Conservation (phyloP, 2,329 filamentous ascomycete species). For the Alternaria triticimaculans region DNA sequence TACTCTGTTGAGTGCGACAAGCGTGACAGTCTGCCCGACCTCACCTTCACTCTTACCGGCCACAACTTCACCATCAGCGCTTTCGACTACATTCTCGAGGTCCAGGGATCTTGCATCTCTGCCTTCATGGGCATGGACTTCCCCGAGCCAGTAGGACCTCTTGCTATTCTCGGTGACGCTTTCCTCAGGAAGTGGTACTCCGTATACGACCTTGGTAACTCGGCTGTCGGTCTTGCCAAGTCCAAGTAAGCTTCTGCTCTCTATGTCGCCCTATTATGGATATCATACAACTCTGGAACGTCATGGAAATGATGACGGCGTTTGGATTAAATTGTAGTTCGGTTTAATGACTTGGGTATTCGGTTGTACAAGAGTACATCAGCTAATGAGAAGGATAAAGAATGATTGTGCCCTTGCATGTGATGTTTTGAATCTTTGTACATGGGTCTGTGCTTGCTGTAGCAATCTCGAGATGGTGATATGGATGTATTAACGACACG, state of each 20-base stretch:
- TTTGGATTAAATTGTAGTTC: conserved; percentile 33
- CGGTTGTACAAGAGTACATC: conserved; percentile 18
- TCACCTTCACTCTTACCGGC: conserved; percentile 88
- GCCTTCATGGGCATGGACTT: conserved; percentile 94
- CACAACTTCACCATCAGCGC: conserved; percentile 91
- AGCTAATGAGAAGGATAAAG: conserved; percentile 10
- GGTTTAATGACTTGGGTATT: conserved; percentile 18
- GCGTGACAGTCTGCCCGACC: conserved; percentile 82
- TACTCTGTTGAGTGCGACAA: conserved; percentile 91
- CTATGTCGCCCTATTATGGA: background rate
- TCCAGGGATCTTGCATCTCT: conserved; percentile 94
- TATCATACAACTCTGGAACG: conserved; percentile 5
- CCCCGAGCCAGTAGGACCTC: conserved; percentile 83
- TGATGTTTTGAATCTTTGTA: background rate
- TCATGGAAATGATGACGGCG: conserved; percentile 7
- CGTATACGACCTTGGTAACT: conserved; percentile 91
- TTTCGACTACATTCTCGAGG: conserved; percentile 94
- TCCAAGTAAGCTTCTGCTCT: conserved; percentile 64
- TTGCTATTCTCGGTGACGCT: conserved; percentile 91
- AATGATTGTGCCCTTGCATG: background rate
- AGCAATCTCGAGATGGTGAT: background rate
- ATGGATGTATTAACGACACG: no score
- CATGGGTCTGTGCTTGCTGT: background rate
- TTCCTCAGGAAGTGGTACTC: conserved; percentile 88
- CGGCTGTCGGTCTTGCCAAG: conserved; percentile 86